These are phyloP conservation scores for Thermomucor indicae-seudaticae DNA, from an alignment of 371 early-diverging fungal species.

Conservation along the genomic window DNA sequence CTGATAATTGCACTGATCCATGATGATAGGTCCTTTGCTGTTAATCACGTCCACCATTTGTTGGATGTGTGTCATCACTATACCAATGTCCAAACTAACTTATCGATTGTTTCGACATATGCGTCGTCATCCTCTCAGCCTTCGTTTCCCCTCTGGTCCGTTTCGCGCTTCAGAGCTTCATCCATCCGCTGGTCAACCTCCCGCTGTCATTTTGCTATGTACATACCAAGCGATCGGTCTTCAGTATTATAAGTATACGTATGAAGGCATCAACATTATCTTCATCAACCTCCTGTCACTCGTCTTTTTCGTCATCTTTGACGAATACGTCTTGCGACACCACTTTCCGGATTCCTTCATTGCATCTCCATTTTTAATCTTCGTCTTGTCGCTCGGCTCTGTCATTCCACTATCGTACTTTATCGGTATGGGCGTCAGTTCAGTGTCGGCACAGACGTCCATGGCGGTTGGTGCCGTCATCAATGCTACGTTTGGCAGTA, in stretches of 20 bases:
- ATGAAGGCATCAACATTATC: conserved; percentile 94
- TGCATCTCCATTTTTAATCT: conserved; percentile 66
- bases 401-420: conserved; percentile 93
- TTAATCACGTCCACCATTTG: conserved; percentile 70
- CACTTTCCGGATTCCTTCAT: conserved; percentile 48
- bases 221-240: conserved; percentile 77
- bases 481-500: conserved; percentile 96
- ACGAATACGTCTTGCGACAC: conserved; percentile 73
- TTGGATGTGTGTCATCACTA: conserved; percentile 83
- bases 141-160: conserved; percentile 73
- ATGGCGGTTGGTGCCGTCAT: conserved; percentile 92
- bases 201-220: conserved; percentile 67
- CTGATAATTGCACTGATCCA: too few relatives aligned
- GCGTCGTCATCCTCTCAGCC: conserved; percentile 72
- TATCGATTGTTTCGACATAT: conserved; percentile 72
- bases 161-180: too few relatives aligned
- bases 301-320: conserved; percentile 73
- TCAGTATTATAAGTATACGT: conserved; percentile 90
- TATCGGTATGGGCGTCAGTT: conserved; percentile 95
- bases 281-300: conserved; percentile 89
- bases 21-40: conserved; percentile 78
- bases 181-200: conserved; percentile 36
- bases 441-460: conserved; percentile 93
- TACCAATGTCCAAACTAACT: conserved; percentile 93
- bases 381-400: conserved; percentile 73